Evolutionary conservation across 2,329 filamentous ascomycete species (phyloP).

Genomic region (Malbranchea cinnamomea): DNA sequence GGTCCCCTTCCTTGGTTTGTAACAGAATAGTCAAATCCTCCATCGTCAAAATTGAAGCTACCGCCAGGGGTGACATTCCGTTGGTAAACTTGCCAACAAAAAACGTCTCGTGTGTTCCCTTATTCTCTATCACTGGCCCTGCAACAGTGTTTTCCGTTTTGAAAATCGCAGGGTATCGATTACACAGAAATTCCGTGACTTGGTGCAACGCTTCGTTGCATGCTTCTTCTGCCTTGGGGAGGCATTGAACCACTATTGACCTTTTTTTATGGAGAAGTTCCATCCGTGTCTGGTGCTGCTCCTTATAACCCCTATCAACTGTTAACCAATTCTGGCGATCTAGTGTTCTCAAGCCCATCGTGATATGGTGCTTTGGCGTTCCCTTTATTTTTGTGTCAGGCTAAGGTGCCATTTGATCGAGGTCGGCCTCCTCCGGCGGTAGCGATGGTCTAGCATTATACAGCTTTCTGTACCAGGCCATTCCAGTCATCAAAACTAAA

Average conservation of each 20-base stretch:
- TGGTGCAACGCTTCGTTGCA: slow-evolving; percentile 34
- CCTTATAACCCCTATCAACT: slow-evolving; percentile 32
- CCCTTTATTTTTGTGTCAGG: slow-evolving; percentile 25
- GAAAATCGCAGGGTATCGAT: slow-evolving; percentile 31
- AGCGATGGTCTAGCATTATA: no score
- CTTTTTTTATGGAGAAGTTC: slow-evolving; percentile 25
- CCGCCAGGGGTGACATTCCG: slow-evolving; percentile 32
- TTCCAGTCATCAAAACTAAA: no score
- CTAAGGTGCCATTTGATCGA: slow-evolving; percentile 23
- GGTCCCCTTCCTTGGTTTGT: slow-evolving; percentile 31
- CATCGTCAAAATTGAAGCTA: slow-evolving; percentile 35
- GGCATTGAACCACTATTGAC: slow-evolving; percentile 30
- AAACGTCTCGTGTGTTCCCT: slow-evolving; percentile 31
- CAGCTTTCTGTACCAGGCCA: no score
- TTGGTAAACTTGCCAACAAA: slow-evolving; percentile 20
- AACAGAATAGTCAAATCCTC: slow-evolving; percentile 38
- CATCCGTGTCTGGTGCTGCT: slow-evolving; percentile 28
- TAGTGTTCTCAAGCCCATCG: slow-evolving; percentile 35
- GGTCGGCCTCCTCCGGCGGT: no score
- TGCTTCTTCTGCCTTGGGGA: slow-evolving; percentile 29
- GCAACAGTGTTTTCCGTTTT: slow-evolving; percentile 15
- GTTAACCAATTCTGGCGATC: slow-evolving; percentile 34
- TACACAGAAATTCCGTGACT: slow-evolving; percentile 31
- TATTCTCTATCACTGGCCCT: slow-evolving; percentile 26
- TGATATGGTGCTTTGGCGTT: slow-evolving; percentile 26